Evolutionary conservation across 805 yeast genomes (phyloP).

Genomic region (Phaffomyces opuntiae): DNA sequence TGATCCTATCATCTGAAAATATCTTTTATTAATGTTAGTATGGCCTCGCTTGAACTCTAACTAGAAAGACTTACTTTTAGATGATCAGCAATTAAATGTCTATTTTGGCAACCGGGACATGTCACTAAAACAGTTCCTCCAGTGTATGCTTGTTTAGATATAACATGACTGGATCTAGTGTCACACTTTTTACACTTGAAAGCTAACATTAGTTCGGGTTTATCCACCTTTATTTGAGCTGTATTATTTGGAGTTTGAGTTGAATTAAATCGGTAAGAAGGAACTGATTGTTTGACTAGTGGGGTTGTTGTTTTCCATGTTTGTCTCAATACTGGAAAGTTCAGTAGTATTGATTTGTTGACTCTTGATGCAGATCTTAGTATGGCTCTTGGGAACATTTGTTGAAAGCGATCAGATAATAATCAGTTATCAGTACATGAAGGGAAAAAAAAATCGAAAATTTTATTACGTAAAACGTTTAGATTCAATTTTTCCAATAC

Average conservation of each 20-base stretch:
- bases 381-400: neutral
- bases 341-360: neutral
- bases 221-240: slow-evolving; percentile 47
- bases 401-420: neutral
- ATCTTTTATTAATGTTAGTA: slow-evolving; percentile 35
- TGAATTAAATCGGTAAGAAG: slow-evolving; percentile 9
- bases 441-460: no score
- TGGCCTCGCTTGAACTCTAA: neutral
- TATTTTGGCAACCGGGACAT: slow-evolving; percentile 84
- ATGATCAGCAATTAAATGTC: slow-evolving; percentile 90
- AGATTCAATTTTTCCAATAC: no score
- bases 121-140: slow-evolving; percentile 81
- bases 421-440: no score
- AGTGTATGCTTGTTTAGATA: slow-evolving; percentile 87
- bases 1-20: slow-evolving; percentile 70
- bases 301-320: no score
- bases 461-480: no score
- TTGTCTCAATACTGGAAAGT: no score
- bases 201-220: slow-evolving; percentile 78
- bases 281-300: no score
- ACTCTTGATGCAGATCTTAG: neutral
- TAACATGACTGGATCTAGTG: slow-evolving; percentile 78
- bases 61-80: slow-evolving; percentile 35
- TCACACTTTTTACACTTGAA: slow-evolving; percentile 89
- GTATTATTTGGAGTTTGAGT: slow-evolving; percentile 6